Evolutionary conservation across 2,329 filamentous ascomycete genomes (phyloP).

Genomic region (Ophiostoma australiae): DNA sequence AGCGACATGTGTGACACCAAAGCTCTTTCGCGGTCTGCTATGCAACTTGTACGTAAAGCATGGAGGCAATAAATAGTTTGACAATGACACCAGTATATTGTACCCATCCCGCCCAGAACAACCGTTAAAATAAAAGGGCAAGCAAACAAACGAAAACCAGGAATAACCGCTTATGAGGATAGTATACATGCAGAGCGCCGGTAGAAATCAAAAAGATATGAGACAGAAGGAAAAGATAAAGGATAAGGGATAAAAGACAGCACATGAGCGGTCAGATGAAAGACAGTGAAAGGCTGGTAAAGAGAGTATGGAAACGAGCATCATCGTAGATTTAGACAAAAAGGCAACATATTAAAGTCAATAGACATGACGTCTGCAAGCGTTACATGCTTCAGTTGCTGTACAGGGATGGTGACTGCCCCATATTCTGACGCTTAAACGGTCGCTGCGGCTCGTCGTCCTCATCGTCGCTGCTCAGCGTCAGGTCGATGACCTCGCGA

Average conservation of each 20-base stretch:
- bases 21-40: no score
- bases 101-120: not conserved
- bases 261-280: not conserved
- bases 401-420: not conserved
- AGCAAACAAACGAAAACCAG: slow-evolving; percentile 6
- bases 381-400: not conserved
- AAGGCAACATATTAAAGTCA: not conserved
- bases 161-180: slow-evolving; percentile 2
- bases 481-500: slow-evolving; percentile 55
- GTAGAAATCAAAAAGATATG: not conserved
- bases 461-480: slow-evolving; percentile 52
- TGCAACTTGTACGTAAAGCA: no score
- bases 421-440: slow-evolving; percentile 42
- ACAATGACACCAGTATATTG: not conserved
- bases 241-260: not conserved
- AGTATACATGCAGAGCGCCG: slow-evolving; percentile 4
- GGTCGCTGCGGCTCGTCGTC: slow-evolving; percentile 38
- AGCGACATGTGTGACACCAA: no score
- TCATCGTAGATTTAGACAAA: not conserved
- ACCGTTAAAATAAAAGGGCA: not conserved
- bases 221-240: not conserved
- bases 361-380: not conserved
- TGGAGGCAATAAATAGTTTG: not conserved
- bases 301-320: not conserved
- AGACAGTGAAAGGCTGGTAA: not conserved